Evolutionary conservation across 2,329 filamentous ascomycete species (phyloP), one percentile per base, ranked within the genome.

Genomic region (Colletotrichum trifolii): DNA sequence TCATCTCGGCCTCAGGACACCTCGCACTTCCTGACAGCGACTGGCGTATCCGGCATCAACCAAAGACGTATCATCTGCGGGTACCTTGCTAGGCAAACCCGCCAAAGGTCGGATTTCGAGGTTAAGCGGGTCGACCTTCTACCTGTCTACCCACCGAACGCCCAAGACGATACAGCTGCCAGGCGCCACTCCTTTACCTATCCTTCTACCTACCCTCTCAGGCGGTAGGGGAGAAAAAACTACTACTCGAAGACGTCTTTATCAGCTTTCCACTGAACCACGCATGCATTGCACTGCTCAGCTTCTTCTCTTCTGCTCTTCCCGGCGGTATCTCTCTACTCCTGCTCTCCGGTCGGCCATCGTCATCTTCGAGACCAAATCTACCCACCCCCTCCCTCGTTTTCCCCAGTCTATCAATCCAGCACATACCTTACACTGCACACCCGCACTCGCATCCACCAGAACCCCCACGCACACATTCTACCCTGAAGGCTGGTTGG

Each of bases 211-310:
- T 46, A 38, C 53, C 53, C 35, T 36, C 35, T 13, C 42, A 43
- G 13, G 12, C 42, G 15, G 42, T 17, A 49, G 45, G 34, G 40
- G 45, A 33, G 13, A 12, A 15, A 71, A 73, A 71, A 70, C 69
- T 71, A 72, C 71, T 67, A 70, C 54, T 69, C 67, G 69, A 66
- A 70, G 64, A 25, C 58, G 62, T 60, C 49, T 60, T 59, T 59
- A 57, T 47, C 50, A 62, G 48, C 25, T 25, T 25, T 25, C 25
- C 58, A 62, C 62, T 65, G 63, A 64, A 65, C 46, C 57, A 60
- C 57, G 58, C 55, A 46, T 50, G 55, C 62, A 56, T 52, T 52
- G 46, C 58, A 43, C 50, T 46, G 39, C 60, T 54, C 50, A 54
- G 53, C 64, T 39, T 11, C 60, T 45, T 48, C 54, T 15, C 48